These are phyloP conservation scores for Candida sp. DNA, from an alignment of 1,139 yeast genomes.

Conservation along the genomic window DNA sequence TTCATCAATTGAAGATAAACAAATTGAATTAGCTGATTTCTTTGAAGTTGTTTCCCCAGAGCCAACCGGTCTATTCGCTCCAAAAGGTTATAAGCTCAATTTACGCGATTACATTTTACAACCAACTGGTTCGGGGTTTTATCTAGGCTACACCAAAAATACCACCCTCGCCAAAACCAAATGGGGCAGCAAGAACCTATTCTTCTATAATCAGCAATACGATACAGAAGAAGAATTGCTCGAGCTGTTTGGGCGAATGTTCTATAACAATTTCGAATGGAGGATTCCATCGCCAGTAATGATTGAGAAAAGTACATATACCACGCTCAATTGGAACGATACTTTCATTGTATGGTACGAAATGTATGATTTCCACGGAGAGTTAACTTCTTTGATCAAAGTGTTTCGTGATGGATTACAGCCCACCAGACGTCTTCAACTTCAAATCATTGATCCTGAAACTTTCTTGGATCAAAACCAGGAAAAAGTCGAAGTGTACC, in stretches of 20 bases:
- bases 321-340: constrained; percentile 28
- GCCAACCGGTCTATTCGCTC: constrained; percentile 14
- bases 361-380: constrained; percentile 31
- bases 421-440: constrained; percentile 10
- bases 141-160: constrained; percentile 17
- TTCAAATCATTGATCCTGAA: constrained; percentile 29
- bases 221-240: constrained; percentile 14
- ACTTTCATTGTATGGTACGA: constrained; percentile 36
- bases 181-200: constrained; percentile 20
- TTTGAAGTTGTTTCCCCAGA: constrained; percentile 7
- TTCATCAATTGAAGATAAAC: constrained; percentile 5
- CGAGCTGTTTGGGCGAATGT: constrained; percentile 16
- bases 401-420: constrained; percentile 20
- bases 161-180: constrained; percentile 9
- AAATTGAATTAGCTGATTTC: constrained; percentile 8
- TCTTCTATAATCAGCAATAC: constrained; percentile 21
- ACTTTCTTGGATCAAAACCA: constrained; percentile 32
- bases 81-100: constrained; percentile 20
- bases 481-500: constrained; percentile 15
- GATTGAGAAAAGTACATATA: constrained; percentile 9
- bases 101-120: constrained; percentile 20
- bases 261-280: constrained; percentile 20
- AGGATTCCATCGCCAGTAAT: constrained; percentile 26
- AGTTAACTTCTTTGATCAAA: constrained; percentile 21
- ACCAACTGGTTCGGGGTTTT: constrained; percentile 34